Percentiles rank a stretch among this genome's conserved stretches.
Conservation (phyloP, 2,329 filamentous ascomycete species). For the Chaetomiaceae sp. region DNA sequence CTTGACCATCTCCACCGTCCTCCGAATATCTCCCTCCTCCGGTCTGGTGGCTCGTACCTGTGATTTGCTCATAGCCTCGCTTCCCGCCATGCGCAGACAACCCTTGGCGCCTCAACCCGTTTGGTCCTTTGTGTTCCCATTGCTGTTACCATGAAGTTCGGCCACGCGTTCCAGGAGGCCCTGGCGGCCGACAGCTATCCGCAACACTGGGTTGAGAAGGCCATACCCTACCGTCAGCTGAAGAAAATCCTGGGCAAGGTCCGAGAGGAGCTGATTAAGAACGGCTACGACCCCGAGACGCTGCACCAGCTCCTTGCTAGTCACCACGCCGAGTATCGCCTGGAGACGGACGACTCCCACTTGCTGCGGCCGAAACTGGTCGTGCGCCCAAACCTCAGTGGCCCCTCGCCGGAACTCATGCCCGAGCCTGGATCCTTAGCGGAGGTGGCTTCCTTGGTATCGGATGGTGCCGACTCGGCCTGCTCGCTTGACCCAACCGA, state of each 20-base stretch:
- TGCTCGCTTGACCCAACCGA: not conserved
- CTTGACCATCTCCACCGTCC: not conserved
- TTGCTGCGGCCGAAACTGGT: conserved; percentile 25
- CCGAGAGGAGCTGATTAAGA: conserved; percentile 60
- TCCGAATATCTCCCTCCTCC: not conserved
- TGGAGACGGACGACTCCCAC: conserved; percentile 20
- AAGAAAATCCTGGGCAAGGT: conserved; percentile 88
- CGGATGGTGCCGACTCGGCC: not conserved
- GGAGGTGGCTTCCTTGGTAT: not conserved
- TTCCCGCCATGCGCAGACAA: conserved; percentile 23
- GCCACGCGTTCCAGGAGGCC: conserved; percentile 67
- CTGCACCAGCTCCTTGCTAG: conserved; percentile 59
- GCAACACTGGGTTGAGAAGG: conserved; percentile 63
- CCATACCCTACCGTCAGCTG: conserved; percentile 77
- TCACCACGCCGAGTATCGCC: conserved; percentile 37
- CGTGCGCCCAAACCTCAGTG: conserved; percentile 40
- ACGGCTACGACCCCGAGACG: conserved; percentile 69
- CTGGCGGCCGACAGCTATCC: conserved; percentile 69
- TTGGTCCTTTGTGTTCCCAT: conserved; percentile 16
- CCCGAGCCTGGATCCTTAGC: conserved; percentile 1
- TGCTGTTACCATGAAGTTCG: conserved; percentile 70
- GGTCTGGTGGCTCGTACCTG: not conserved
- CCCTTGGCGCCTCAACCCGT: conserved; percentile 12
- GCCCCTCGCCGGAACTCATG: conserved; percentile 34
- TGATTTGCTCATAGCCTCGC: not conserved